These are phyloP conservation scores for Zymoseptoria tritici DNA, from an alignment of 2,329 filamentous ascomycete genomes.

Conservation along the genomic window DNA sequence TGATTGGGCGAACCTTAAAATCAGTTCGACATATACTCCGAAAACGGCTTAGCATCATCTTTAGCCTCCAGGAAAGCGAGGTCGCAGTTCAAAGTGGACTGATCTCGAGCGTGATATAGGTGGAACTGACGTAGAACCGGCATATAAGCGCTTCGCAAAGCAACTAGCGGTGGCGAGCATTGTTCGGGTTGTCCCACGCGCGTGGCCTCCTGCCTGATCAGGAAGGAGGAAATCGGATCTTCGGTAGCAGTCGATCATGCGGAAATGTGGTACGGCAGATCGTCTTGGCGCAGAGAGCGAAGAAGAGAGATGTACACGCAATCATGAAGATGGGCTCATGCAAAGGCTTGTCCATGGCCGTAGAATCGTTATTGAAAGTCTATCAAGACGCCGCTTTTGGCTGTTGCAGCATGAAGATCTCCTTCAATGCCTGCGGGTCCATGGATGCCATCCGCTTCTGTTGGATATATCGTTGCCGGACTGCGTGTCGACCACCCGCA, in stretches of 20 bases:
- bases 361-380: background rate
- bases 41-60: background rate
- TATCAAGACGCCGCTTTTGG: slow-evolving; percentile 11
- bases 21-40: background rate
- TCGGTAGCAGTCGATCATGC: background rate
- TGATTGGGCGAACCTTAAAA: background rate
- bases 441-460: slow-evolving; percentile 79
- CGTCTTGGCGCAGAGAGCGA: background rate
- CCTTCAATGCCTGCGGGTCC: slow-evolving; percentile 75
- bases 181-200: background rate
- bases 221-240: background rate
- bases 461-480: slow-evolving; percentile 74
- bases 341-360: background rate
- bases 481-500: slow-evolving; percentile 52
- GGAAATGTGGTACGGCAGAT: background rate
- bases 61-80: background rate
- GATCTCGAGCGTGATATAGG: background rate
- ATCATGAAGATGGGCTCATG: background rate
- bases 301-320: background rate
- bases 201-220: background rate
- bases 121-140: background rate
- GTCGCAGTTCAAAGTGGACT: background rate
- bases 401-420: slow-evolving; percentile 67
- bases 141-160: background rate
- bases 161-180: background rate